Evolutionary conservation across 2,329 filamentous ascomycete species (phyloP).

Genomic region (Apiospora phragmitis): DNA sequence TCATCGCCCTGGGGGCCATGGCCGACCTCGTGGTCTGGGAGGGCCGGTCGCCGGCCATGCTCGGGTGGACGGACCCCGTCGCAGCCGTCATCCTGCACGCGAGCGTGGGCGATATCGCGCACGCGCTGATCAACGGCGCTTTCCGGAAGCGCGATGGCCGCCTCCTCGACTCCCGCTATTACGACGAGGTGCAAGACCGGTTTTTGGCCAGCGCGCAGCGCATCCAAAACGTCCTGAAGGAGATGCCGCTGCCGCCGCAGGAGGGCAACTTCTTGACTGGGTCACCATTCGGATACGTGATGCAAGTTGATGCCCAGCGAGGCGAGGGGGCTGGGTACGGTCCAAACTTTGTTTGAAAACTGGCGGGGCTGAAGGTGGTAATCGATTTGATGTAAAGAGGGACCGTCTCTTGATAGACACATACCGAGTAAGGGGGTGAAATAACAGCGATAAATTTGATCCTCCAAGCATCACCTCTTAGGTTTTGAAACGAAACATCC

Average conservation of each 20-base stretch:
- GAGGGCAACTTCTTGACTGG: background rate
- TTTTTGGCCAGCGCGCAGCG: background rate
- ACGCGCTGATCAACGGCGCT: constrained; percentile 50
- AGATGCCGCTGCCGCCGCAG: background rate
- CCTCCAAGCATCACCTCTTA: too few relatives aligned
- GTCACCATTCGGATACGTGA: background rate
- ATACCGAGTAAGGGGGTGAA: too few relatives aligned
- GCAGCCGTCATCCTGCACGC: constrained; percentile 58
- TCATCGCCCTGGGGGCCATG: constrained; percentile 49
- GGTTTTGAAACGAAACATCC: too few relatives aligned
- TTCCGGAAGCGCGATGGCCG: constrained; percentile 46
- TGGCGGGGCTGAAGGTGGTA: too few relatives aligned
- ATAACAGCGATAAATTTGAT: too few relatives aligned
- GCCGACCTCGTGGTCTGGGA: constrained; percentile 56
- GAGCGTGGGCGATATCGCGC: constrained; percentile 50
- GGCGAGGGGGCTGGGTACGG: background rate
- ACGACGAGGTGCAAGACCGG: background rate
- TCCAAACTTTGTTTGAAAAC: background rate
- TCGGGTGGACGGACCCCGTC: constrained; percentile 57
- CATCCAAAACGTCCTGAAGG: background rate
- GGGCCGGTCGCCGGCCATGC: constrained; percentile 46
- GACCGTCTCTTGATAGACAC: too few relatives aligned
- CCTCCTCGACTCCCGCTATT: background rate
- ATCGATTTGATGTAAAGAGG: too few relatives aligned
- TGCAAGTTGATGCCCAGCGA: background rate